Evolutionary conservation across 2,329 filamentous ascomycete genomes (phyloP).

Genomic region (Phoma sp.): DNA sequence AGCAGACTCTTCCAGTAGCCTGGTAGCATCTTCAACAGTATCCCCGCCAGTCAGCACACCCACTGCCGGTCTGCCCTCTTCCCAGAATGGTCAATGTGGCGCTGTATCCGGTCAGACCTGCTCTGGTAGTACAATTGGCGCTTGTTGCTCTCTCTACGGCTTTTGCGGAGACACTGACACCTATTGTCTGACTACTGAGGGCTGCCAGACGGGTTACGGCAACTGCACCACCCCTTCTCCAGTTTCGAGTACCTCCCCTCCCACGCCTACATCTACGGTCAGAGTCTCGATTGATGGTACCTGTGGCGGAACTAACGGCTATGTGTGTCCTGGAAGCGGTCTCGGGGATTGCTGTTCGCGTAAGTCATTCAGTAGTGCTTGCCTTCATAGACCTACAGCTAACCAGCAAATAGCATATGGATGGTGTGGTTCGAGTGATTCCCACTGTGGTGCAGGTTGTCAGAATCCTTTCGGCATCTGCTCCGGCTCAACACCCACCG

Average conservation of each 20-base stretch:
- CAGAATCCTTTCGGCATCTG: conserved; percentile 20
- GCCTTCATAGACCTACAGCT: background rate
- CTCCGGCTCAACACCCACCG: conserved; percentile 8
- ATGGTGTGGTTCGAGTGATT: conserved; percentile 15
- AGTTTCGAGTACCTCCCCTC: conserved; percentile 8
- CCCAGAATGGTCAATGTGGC: conserved; percentile 19
- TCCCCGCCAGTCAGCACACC: conserved; percentile 6
- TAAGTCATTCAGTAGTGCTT: background rate
- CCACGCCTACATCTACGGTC: conserved; percentile 10
- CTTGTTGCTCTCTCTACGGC: conserved; percentile 37
- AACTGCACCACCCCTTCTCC: conserved; percentile 19
- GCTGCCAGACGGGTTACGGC: conserved; percentile 38
- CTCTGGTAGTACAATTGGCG: conserved; percentile 9
- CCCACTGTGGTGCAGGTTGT: conserved; percentile 16
- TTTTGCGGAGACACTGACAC: conserved; percentile 42
- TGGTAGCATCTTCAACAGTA: background rate
- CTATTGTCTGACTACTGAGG: conserved; percentile 30
- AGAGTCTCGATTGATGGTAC: conserved; percentile 20
- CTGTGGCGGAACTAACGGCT: conserved; percentile 20
- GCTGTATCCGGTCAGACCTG: conserved; percentile 12
- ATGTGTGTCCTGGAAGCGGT: conserved; percentile 21
- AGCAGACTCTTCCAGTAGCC: background rate
- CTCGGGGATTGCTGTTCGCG: conserved; percentile 29
- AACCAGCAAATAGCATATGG: conserved; percentile 15
- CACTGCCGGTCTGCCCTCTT: conserved; percentile 2